Evolutionary conservation across 305 asterid genomes (phyloP), one percentile per base, ranked within the genome.

Genomic region (Coffea humblotiana): DNA sequence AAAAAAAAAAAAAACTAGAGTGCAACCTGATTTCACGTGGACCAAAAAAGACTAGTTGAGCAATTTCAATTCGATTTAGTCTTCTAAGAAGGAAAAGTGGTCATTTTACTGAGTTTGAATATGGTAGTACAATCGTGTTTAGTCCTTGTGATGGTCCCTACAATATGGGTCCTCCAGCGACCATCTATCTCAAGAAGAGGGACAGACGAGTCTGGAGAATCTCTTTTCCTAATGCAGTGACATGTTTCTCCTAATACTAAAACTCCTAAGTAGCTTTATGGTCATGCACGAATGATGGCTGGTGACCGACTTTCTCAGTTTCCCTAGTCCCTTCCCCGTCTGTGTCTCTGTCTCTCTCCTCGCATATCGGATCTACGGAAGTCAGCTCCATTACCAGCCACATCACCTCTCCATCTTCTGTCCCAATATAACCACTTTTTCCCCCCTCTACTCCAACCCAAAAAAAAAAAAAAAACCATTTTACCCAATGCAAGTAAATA

Each of bases 231-330:
- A 2, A 15, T 15, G 40, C 43, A 1, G 10, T 40, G 43, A 40
- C 43, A 40, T 40, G 43, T 40, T 40, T 40, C 43, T 32, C n/a
- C n/a, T 60, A 2, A 1, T 21, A 21, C 65, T 7, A 23, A 60
- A 8, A 32, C 32, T 19, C 5, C 2, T 23, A 5, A 21, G 1
- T 8, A 2, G 7, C 29, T 43, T 71, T 15, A 82, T 80, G 89
- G 88, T 79, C 81, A 81, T 77, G 90, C 87, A 88, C 79, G 77
- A 88, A 85, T 83, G 74, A 82, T 86, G 90, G 86, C 83, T 85
- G 78, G 80, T 79, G 79, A 74, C 89, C 66, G 73, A 27, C 84
- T 72, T 77, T 37, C 74, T 49, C 75, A 9, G 29, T 14, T 71
- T 76, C 48, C 37, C 35, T 3, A 40, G 4, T 40, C 43, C 43